Percentiles rank a stretch among this genome's conserved stretches.
These are phyloP conservation scores for Trametes villosa DNA, from an alignment of 768 basidiomycete genomes.

Conservation along the genomic window DNA sequence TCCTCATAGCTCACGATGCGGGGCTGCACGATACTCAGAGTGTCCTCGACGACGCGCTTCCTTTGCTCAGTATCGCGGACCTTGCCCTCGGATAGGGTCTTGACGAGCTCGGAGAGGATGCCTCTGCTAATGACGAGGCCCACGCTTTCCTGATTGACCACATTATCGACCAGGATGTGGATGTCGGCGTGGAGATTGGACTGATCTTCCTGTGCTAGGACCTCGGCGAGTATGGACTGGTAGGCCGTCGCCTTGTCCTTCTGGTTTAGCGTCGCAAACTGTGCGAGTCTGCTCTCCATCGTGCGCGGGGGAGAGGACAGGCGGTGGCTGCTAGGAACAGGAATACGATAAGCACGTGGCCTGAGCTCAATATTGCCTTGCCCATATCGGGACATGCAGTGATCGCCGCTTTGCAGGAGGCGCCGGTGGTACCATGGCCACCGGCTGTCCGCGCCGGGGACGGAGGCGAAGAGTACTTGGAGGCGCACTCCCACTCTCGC, in stretches of 20 bases:
- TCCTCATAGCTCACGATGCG: constrained; percentile 93
- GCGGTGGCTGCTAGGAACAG: constrained; percentile 16
- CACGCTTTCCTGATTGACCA: constrained; percentile 79
- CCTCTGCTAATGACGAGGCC: constrained; percentile 90
- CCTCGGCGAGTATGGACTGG: constrained; percentile 66
- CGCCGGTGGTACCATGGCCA: constrained; percentile 24
- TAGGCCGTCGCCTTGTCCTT: constrained; percentile 86
- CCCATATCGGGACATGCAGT: constrained; percentile 4
- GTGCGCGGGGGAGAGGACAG: constrained; percentile 4
- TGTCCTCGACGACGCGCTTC: constrained; percentile 77
- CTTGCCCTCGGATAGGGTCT: constrained; percentile 58
- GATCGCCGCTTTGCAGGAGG: constrained; percentile 2
- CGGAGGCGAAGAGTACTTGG: too few relatives aligned
- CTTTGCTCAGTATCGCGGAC: constrained; percentile 59
- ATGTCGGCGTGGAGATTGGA: constrained; percentile 56
- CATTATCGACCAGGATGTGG: constrained; percentile 74
- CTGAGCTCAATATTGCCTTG: background rate
- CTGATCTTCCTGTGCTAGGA: constrained; percentile 56
- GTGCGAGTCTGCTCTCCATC: constrained; percentile 72
- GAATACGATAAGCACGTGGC: constrained; percentile 4
- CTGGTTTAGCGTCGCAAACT: constrained; percentile 67
- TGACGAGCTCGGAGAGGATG: constrained; percentile 84
- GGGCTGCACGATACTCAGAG: constrained; percentile 70
- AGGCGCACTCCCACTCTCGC: too few relatives aligned
- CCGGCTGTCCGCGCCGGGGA: constrained; percentile 8